These are phyloP conservation scores for Adansonia madagascariensis DNA, from an alignment of 441 rosid species.

Conservation along the genomic window DNA sequence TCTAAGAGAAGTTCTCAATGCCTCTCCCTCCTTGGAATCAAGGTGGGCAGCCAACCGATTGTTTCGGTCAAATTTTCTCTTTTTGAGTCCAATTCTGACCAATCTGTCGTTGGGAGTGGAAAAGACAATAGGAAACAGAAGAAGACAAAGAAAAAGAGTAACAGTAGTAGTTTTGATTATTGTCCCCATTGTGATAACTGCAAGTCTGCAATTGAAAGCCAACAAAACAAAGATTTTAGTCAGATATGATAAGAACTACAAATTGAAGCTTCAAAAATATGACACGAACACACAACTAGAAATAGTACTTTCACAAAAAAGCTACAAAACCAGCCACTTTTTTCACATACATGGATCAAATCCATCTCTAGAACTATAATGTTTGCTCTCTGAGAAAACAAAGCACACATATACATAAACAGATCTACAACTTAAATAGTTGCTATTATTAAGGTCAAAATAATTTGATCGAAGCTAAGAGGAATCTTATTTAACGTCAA, in stretches of 20 bases:
- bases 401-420: background rate
- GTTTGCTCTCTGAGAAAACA: background rate
- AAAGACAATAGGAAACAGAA: slow-evolving; percentile 33
- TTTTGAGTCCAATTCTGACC: slow-evolving; percentile 67
- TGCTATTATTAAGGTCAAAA: background rate
- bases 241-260: background rate
- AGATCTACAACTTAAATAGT: background rate
- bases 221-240: slow-evolving; percentile 4
- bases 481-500: background rate
- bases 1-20: slow-evolving; percentile 45
- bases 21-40: slow-evolving; percentile 52
- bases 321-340: background rate
- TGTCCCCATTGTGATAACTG: slow-evolving; percentile 52
- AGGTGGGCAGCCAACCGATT: slow-evolving; percentile 52
- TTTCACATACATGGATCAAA: slow-evolving; percentile 1
- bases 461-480: background rate
- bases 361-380: background rate
- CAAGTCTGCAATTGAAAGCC: background rate
- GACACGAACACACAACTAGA: background rate
- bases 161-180: slow-evolving; percentile 27
- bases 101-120: slow-evolving; percentile 51
- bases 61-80: slow-evolving; percentile 57
- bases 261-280: background rate
- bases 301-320: background rate
- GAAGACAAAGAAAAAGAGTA: slow-evolving; percentile 34